A percentile compares a stretch with the other conserved stretches of the same genome.
These are phyloP conservation scores for Epichloe hybrida DNA, from an alignment of 2,329 filamentous ascomycete genomes.

Conservation along the genomic window DNA sequence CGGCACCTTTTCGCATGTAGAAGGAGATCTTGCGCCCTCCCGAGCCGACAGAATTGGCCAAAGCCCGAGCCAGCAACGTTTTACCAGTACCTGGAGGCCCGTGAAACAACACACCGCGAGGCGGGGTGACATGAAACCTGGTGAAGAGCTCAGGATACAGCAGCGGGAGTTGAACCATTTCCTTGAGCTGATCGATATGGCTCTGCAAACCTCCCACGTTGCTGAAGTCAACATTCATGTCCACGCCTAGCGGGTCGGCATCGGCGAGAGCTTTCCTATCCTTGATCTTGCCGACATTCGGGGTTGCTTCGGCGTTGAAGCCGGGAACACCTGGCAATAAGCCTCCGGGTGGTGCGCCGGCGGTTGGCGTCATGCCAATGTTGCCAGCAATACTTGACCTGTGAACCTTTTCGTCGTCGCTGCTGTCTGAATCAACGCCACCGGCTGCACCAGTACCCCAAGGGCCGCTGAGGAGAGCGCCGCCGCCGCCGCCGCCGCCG, in stretches of 20 bases:
- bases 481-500: slow-evolving; percentile 64
- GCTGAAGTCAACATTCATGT: slow-evolving; percentile 84
- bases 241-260: slow-evolving; percentile 86
- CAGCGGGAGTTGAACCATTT: slow-evolving; percentile 92
- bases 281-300: slow-evolving; percentile 86
- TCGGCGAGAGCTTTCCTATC: slow-evolving; percentile 86
- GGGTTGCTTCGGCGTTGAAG: slow-evolving; percentile 37
- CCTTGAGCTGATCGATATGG: slow-evolving; percentile 93
- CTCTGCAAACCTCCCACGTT: slow-evolving; percentile 85
- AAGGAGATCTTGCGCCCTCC: slow-evolving; percentile 93
- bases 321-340: slow-evolving; percentile 28
- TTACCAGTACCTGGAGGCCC: slow-evolving; percentile 96
- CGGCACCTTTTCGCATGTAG: slow-evolving; percentile 98
- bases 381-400: slow-evolving; percentile 44
- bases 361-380: slow-evolving; percentile 46
- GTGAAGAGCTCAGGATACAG: slow-evolving; percentile 91
- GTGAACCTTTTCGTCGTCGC: slow-evolving; percentile 75
- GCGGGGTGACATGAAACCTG: slow-evolving; percentile 84
- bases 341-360: slow-evolving; percentile 29
- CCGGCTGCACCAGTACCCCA: slow-evolving; percentile 62
- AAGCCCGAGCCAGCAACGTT: slow-evolving; percentile 82
- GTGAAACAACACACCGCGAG: slow-evolving; percentile 89
- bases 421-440: slow-evolving; percentile 86
- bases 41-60: slow-evolving; percentile 80
- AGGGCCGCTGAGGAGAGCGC: slow-evolving; percentile 59